Base-by-base conservation (phyloP, 345 rosid species). In the Kernera saxatilis region DNA sequence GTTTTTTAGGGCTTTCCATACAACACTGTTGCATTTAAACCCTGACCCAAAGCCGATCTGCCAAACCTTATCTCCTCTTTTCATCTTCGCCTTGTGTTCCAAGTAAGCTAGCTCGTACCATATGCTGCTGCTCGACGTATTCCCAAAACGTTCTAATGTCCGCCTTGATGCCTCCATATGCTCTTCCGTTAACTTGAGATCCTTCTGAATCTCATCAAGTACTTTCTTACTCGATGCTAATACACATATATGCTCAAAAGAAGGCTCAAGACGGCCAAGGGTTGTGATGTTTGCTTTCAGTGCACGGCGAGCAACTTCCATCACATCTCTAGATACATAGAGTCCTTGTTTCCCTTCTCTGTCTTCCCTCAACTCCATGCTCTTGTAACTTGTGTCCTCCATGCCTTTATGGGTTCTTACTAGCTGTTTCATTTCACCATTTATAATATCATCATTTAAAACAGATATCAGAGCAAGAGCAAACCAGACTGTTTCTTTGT, bases 21-120 rank as follows among this genome's bases (percentile, higher is more conserved):
- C 89, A 46, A 77, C 85, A 78, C 85, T 90, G 40, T 86, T 86
- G 66, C 96, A 86, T 79, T 86, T 86, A 65, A 85, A 82, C 32
- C 94, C 93, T 3, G 90, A 88, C 15, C 92, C 96, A 1, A 82
- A 83, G 32, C 84, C 86, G 22, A 86, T 73, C 51, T 90, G 90
- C 88, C 87, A 84, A 65, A 84, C 70, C 61, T 80, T 77, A 41
- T 90, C 81, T 1, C 87, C 88, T 64, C 61, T 72, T 73, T 77
- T 86, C 3, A 90, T 68, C 76, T 72, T 81, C n/a, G 4, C 36
- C 25, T 72, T 76, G 21, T 83, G 83, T 70, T 90, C 92, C 80
- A 86, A 63, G 77, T 82, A 86, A 52, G 91, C 91, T 57, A 89
- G 77, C 50, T 87, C 88, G 33, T 89, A 87, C 96, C 92, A 89